A percentile compares a stretch with the other conserved stretches of the same genome.
phyloP scores from a whole-genome alignment of 1,284 basidiomycete species.

The Trichosporon sp. region DNA sequence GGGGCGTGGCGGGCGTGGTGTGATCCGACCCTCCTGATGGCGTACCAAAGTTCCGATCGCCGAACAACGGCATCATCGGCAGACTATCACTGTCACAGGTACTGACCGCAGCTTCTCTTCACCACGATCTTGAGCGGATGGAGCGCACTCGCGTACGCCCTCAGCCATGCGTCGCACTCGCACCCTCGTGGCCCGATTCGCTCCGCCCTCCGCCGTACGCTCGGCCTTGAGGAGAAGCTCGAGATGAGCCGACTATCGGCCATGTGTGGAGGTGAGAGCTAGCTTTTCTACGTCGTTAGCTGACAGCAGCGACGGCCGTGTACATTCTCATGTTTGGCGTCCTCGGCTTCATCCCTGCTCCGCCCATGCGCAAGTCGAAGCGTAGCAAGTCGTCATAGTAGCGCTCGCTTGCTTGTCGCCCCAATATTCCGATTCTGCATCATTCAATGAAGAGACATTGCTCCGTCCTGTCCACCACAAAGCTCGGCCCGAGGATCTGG shows the following conservation, averaged over 20 bases:
- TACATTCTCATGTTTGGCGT: slow-evolving; percentile 41
- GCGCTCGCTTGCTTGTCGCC: not conserved
- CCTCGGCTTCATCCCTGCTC: slow-evolving; percentile 41
- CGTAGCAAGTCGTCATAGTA: not conserved
- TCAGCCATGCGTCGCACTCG: slow-evolving; percentile 35
- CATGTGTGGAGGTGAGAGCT: slow-evolving; percentile 38
- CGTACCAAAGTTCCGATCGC: not conserved
- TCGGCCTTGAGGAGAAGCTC: slow-evolving; percentile 6
- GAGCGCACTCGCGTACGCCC: slow-evolving; percentile 36
- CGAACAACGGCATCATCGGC: not conserved
- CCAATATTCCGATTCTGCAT: too few species aligned
- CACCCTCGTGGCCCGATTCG: slow-evolving; percentile 22
- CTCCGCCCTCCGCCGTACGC: slow-evolving; percentile 20
- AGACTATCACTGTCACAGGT: too few species aligned
- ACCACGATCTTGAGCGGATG: slow-evolving; percentile 42
- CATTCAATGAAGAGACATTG: too few species aligned
- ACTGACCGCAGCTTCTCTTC: slow-evolving; percentile 26
- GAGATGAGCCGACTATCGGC: slow-evolving; percentile 32
- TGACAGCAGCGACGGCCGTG: slow-evolving; percentile 35
- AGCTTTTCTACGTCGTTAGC: slow-evolving; percentile 10
- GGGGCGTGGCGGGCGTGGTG: too few species aligned
- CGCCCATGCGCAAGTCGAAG: slow-evolving; percentile 9
- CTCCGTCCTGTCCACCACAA: too few species aligned
- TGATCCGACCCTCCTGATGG: too few species aligned
- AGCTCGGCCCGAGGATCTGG: too few species aligned